Evolutionary conservation across 352 stramenopile species (phyloP).

Genomic region (Phytophthora cryptogea): DNA sequence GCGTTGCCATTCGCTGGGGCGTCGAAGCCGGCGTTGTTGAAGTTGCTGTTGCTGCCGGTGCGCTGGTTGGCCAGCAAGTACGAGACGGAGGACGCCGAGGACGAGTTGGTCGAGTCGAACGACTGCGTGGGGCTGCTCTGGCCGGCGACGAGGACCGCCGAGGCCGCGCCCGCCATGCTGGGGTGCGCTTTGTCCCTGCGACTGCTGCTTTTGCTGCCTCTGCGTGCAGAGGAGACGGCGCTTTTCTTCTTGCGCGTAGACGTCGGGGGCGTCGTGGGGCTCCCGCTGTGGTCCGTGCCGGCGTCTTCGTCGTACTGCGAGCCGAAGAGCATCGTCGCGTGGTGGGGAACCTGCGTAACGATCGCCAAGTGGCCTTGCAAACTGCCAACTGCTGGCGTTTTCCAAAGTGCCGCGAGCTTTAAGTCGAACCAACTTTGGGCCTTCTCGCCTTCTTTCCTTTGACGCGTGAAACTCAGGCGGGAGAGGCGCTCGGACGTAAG

Average conservation of each 20-base stretch:
- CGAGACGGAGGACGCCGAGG: constrained; percentile 32
- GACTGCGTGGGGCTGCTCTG: constrained; percentile 34
- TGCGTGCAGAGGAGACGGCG: constrained; percentile 10
- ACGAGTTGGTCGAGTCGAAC: constrained; percentile 45
- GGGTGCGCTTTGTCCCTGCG: constrained; percentile 20
- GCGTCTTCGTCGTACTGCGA: constrained; percentile 57
- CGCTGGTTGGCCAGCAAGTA: constrained; percentile 26
- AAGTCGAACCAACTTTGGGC: not conserved
- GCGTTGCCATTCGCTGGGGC: constrained; percentile 1
- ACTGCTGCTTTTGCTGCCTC: constrained; percentile 13
- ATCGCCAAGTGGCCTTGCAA: not conserved
- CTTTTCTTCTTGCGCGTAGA: constrained; percentile 43
- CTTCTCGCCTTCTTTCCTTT: constrained; percentile 23
- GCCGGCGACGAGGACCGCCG: constrained; percentile 21
- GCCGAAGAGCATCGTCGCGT: constrained; percentile 48
- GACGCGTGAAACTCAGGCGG: constrained; percentile 27
- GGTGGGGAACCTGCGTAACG: constrained; percentile 5
- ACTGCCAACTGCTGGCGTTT: constrained; percentile 1
- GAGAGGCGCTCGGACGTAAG: constrained; percentile 9
- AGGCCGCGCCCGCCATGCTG: constrained; percentile 22
- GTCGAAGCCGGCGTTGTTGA: constrained; percentile 12
- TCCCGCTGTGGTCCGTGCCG: constrained; percentile 40
- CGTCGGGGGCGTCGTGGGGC: constrained; percentile 38
- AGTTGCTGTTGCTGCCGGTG: constrained; percentile 24
- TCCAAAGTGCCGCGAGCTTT: not conserved